These are phyloP conservation scores for Polytolypa hystricis DNA, from an alignment of 2,329 filamentous ascomycete genomes.

Conservation along the genomic window DNA sequence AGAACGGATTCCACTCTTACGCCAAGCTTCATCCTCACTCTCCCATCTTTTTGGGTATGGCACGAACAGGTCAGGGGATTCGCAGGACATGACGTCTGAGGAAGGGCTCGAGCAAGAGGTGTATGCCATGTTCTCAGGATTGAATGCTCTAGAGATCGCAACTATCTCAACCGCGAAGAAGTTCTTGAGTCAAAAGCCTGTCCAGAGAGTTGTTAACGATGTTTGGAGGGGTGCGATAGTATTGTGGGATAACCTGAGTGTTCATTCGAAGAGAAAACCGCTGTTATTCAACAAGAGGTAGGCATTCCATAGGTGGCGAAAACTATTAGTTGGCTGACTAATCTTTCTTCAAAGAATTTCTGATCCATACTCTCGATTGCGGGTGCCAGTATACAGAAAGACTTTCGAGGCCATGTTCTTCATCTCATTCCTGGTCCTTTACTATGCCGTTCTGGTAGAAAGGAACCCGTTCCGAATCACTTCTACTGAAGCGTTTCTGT, in stretches of 20 bases:
- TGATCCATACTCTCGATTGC: conserved; percentile 63
- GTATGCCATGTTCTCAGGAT: conserved; percentile 59
- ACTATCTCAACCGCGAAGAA: conserved; percentile 72
- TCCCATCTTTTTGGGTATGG: conserved; percentile 2
- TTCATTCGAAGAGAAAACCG: conserved; percentile 62
- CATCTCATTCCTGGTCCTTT: conserved; percentile 61
- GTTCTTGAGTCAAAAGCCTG: conserved; percentile 67
- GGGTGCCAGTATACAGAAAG: conserved; percentile 77
- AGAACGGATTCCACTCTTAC: conserved; percentile 1
- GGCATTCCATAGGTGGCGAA: conserved; percentile 4
- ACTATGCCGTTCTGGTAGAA: conserved; percentile 76
- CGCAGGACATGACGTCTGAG: conserved; percentile 14
- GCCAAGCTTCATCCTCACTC: neutral
- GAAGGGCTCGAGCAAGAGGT: conserved; percentile 3
- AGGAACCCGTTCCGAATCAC: conserved; percentile 57
- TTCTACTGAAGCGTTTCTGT: conserved; percentile 58
- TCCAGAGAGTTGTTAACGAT: conserved; percentile 72
- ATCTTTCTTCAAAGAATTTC: conserved; percentile 37
- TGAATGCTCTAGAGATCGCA: conserved; percentile 82
- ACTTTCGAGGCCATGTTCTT: conserved; percentile 77
- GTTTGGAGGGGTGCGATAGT: conserved; percentile 81
- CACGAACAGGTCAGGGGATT: neutral
- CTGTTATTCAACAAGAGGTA: conserved; percentile 58
- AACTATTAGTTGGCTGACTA: conserved; percentile 4
- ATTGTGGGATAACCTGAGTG: conserved; percentile 71